Base-by-base conservation (phyloP, 768 basidiomycete genomes). In the Crucibulum laeve region DNA sequence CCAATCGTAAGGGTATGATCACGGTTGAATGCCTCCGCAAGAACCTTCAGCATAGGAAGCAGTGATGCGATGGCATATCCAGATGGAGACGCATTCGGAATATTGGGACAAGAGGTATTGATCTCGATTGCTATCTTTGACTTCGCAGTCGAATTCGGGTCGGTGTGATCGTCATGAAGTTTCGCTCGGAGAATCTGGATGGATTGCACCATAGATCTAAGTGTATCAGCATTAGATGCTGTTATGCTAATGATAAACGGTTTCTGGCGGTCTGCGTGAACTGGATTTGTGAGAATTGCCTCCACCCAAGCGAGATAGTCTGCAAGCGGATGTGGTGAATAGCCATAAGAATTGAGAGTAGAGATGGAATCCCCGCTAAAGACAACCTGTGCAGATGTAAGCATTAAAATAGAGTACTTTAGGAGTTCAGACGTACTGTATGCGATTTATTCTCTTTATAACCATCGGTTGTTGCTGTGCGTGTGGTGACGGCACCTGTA, bases 91-190 rank as follows among this genome's bases (percentile, higher is more conserved):
- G 73, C 56, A 19, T 69, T 65, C 8, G 61, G 63, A 51, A 91
- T 85, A 57, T 93, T 93, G 3, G 91, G 91, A 51, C 91, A 93
- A 30, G 82, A 86, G 0, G 87, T 81, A 60, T 93, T 93, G 55
- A 92, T 69, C 61, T 93, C 91, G 53, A 91, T 64, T 11, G 76
- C 90, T 47, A 92, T 66, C 49, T 68, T 53, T 48, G 69, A 60
- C 42, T 55, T 50, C 32, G 43, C 40, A 23, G 25, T 35, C 17
- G 33, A 42, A 19, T 30, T 38, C 33, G 45, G 11, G 24, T 14
- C 36, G n/a, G 50, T 17, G 24, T 35, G 24, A 1, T 40, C 45
- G 47, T 71, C 67, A 49, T 47, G 49, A 14, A 63, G 53, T 40
- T 60, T 63, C 14, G 49, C 25, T n/a, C 87, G 80, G 8, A 90